Evolutionary conservation across 495 filamentous ascomycete species (phyloP).

Genomic region (Mycothermus thermophilus): DNA sequence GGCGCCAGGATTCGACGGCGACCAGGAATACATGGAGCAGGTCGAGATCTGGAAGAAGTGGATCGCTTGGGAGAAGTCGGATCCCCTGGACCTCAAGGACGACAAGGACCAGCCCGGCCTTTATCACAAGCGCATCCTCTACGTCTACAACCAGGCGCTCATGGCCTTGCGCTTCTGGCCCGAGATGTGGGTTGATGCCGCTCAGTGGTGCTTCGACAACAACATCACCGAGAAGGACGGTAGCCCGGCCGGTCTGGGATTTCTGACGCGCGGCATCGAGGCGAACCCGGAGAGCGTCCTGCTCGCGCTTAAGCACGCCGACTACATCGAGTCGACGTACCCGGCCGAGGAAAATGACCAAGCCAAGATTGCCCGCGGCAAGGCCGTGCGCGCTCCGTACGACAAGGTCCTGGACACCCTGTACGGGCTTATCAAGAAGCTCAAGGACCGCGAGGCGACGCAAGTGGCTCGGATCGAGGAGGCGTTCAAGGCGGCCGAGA

Average conservation of each 20-base stretch:
- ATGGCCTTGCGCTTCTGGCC: constrained; percentile 92
- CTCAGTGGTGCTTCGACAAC: constrained; percentile 82
- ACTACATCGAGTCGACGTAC: constrained; percentile 63
- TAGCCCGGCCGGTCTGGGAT: constrained; percentile 44
- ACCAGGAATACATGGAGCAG: constrained; percentile 71
- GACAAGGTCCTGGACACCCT: constrained; percentile 71
- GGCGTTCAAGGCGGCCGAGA: constrained; percentile 23
- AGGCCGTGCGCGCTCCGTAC: constrained; percentile 65
- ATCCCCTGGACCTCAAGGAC: constrained; percentile 66
- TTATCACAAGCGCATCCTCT: constrained; percentile 65
- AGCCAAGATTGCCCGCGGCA: constrained; percentile 50
- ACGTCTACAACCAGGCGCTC: constrained; percentile 84
- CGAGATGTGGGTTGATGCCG: constrained; percentile 88
- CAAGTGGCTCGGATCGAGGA: constrained; percentile 63
- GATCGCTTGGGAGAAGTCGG: constrained; percentile 88
- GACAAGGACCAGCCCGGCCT: constrained; percentile 69
- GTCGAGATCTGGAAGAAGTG: constrained; percentile 86
- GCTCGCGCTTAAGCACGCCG: constrained; percentile 75
- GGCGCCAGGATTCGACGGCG: constrained; percentile 69
- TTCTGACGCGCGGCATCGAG: constrained; percentile 64
- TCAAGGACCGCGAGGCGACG: constrained; percentile 56
- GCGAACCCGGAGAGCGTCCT: constrained; percentile 91
- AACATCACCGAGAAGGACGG: constrained; percentile 44
- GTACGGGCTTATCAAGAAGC: constrained; percentile 62
- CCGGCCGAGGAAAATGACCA: constrained; percentile 58